Evolutionary conservation across 2,329 filamentous ascomycete genomes (phyloP), one percentile per base, ranked within the genome.

Genomic region (Epichloe uncinata): DNA sequence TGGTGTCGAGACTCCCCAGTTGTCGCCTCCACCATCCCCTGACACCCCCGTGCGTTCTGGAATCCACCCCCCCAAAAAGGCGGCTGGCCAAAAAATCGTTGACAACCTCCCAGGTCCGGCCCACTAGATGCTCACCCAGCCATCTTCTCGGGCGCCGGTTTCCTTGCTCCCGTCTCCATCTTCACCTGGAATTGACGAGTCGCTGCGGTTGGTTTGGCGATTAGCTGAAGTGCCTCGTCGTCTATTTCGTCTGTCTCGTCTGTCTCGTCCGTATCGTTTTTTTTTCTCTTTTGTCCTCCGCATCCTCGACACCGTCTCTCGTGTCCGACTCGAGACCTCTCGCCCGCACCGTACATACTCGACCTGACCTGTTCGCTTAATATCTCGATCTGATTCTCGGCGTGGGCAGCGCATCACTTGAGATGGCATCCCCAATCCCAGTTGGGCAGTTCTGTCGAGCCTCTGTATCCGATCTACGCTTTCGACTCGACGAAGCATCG

Each of bases 61-160:
- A 53, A 48, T 55, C 55, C 50, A 48, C 49, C 41, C 49, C 51
- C 47, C 47, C 50, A 49, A 59, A 62, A 69, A 64, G 63, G 60
- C 57, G 61, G 61, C 67, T 68, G 66, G 66, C 53, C 50, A 55
- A 58, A 60, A 58, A 54, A 55, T 35, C 51, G 26, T 59, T 52
- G 56, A 62, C 56, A 56, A 62, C 57, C 55, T 58, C 54, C 57
- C 56, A 51, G 56, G 60, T 54, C 55, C 54, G 52, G 57, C 56
- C 64, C 62, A 58, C 63, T 33, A 62, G 63, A 71, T 70, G 67
- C 64, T 63, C 56, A 59, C 61, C 70, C 69, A 72, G 69, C 71
- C 70, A 69, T 71, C 64, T 60, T 58, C 61, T 63, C 64, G 66
- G 66, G 57, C 53, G 51, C 57, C 61, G 57, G 65, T 57, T 57